Evolutionary conservation across 306 rosid genomes (phyloP).

Genomic region (Fagus sylvatica): DNA sequence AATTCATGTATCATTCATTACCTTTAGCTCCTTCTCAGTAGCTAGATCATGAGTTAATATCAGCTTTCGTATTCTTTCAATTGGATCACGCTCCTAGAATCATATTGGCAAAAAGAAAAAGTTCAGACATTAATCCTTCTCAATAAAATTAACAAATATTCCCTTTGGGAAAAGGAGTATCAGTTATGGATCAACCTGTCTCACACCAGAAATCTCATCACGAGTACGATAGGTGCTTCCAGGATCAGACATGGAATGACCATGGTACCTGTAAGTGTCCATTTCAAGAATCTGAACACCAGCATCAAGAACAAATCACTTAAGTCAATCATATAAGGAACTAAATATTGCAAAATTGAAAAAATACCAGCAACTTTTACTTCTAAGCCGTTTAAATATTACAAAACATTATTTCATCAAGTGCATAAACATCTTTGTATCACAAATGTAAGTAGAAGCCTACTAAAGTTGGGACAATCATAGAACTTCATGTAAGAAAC

Average conservation of each 20-base stretch:
- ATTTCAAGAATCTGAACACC: constrained; percentile 86
- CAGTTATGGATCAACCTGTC: constrained; percentile 63
- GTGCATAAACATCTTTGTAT: not conserved
- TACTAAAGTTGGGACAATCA: not conserved
- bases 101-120: constrained; percentile 10
- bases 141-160: not conserved
- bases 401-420: not conserved
- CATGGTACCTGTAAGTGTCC: constrained; percentile 99
- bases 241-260: constrained; percentile 99
- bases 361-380: constrained; percentile 2
- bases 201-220: constrained; percentile 91
- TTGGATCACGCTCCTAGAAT: constrained; percentile 91
- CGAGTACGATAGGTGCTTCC: constrained; percentile 99
- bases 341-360: constrained; percentile 8
- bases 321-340: constrained; percentile 2
- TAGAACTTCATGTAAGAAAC: not conserved
- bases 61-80: constrained; percentile 91
- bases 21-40: constrained; percentile 91
- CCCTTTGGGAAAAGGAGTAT: not conserved
- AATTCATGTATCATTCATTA: constrained; percentile 24
- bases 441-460: not conserved
- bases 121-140: constrained; percentile 2
- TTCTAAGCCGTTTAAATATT: constrained; percentile 7
- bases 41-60: constrained; percentile 69
- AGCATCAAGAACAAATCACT: constrained; percentile 25